Base-by-base conservation (phyloP, 2,329 filamentous ascomycete species). In the Sphaerulina populicola region DNA sequence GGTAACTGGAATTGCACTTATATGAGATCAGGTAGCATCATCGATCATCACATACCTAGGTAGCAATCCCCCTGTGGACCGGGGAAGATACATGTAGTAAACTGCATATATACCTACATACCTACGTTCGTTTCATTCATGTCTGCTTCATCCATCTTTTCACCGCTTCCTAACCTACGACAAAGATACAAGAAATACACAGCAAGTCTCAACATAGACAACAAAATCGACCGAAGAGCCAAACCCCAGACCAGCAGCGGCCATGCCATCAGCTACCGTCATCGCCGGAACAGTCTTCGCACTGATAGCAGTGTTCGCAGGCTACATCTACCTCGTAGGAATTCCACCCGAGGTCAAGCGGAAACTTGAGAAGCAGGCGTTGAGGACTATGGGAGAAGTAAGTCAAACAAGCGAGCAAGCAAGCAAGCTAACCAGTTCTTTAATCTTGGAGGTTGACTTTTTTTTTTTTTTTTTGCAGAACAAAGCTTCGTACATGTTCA, bases 351-450 rank as follows among this genome's bases (percentile, higher is more conserved):
- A 72, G 54, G 56, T 71, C 50, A 75, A 76, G 64, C 70, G 71
- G 49, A 66, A 70, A 55, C 62, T 75, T 54, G 72, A 76, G 57
- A 65, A 69, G 29, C 64, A 70, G 49, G 74, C 72, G 3, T 65
- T 76, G 36, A 64, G 74, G 57, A 74, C 72, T n/a, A 75, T 76
- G 72, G 74, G 74, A 53, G 73, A 76, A 60, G 57, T 55, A 42
- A 30, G 14, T 27, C 10, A 21, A 11, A 7, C 3, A 40, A 40
- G 14, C 15, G 12, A 36, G 11, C 21, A 27, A n/a, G 11, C 36
- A 5, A 15, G 11, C 15, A 41, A 10, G 18, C 12, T 3, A 11
- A 12, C 9, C 23, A 11, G 15, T 18, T 27, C n/a, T 11, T 10
- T 9, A 8, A 11, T n/a, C 14, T 15, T 39, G 15, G 27, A 21